A percentile compares a stretch with the other conserved stretches of the same genome.
Conservation (phyloP, 768 basidiomycete species). For the Lactarius psammicola region DNA sequence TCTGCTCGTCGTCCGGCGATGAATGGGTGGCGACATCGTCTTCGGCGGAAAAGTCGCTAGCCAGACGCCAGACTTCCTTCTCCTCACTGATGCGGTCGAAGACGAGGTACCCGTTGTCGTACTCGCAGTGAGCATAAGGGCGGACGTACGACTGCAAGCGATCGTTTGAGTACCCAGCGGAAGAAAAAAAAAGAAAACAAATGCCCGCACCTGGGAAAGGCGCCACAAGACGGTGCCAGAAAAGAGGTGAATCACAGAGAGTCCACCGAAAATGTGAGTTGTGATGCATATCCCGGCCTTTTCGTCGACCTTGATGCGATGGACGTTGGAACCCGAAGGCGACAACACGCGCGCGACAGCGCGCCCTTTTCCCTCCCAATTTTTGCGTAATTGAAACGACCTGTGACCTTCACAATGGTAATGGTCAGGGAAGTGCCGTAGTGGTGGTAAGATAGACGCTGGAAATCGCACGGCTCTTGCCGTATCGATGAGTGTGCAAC, state of each 20-base stretch:
- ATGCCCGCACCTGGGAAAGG: constrained; percentile 48
- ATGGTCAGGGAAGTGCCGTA: constrained; percentile 7
- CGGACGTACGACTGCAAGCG: constrained; percentile 49
- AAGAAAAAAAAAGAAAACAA: not conserved
- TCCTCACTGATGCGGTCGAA: constrained; percentile 57
- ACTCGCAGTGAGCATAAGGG: constrained; percentile 68
- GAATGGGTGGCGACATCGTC: constrained; percentile 8
- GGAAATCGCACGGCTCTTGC: not conserved
- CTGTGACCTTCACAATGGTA: constrained; percentile 42
- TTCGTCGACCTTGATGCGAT: constrained; percentile 79
- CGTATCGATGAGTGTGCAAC: constrained; percentile 30
- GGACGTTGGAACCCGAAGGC: constrained; percentile 44
- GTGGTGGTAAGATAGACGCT: not conserved
- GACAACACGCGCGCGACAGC: constrained; percentile 41
- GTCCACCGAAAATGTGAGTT: constrained; percentile 53
- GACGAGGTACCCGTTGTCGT: constrained; percentile 65
- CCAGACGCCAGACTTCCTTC: constrained; percentile 72
- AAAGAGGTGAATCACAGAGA: constrained; percentile 56
- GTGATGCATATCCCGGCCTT: constrained; percentile 56
- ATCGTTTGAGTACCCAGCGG: not conserved
- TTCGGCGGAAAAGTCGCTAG: constrained; percentile 32
- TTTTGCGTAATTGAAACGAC: constrained; percentile 45
- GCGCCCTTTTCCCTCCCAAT: constrained; percentile 55
- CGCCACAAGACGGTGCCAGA: constrained; percentile 54
- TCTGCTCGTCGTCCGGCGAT: constrained; percentile 32